Evolutionary conservation across 805 yeast species (phyloP).

Genomic region (Metschnikowia vanudenii): DNA sequence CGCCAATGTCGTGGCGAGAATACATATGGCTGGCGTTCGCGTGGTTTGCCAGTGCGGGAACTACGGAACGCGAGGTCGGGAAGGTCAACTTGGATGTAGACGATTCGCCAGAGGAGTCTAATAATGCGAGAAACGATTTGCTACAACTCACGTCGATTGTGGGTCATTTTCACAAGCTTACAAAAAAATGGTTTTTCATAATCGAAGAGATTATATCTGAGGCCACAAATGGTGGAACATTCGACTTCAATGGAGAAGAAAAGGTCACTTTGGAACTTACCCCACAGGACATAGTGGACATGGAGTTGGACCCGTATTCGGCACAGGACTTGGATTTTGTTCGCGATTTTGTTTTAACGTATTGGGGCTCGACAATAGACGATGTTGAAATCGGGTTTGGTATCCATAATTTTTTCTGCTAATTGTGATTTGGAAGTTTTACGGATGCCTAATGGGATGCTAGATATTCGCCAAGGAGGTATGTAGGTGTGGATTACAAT

Average conservation of each 20-base stretch:
- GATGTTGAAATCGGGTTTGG: slow-evolving; percentile 37
- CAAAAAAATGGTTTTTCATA: slow-evolving; percentile 37
- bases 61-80: slow-evolving; percentile 26
- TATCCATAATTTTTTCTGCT: slow-evolving; percentile 32
- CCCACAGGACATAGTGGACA: slow-evolving; percentile 40
- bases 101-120: slow-evolving; percentile 6
- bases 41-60: slow-evolving; percentile 91
- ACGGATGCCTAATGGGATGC: too few relatives aligned
- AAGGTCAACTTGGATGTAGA: slow-evolving; percentile 6
- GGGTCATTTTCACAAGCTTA: slow-evolving; percentile 40
- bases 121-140: slow-evolving; percentile 5
- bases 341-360: slow-evolving; percentile 32
- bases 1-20: slow-evolving; percentile 54
- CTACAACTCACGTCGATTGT: slow-evolving; percentile 27
- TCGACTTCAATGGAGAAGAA: neutral
- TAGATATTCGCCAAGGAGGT: too few relatives aligned
- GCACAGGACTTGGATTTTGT: slow-evolving; percentile 37
- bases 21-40: slow-evolving; percentile 66
- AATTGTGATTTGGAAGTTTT: neutral
- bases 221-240: slow-evolving; percentile 20
- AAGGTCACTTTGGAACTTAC: slow-evolving; percentile 32
- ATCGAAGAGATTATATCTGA: slow-evolving; percentile 37
- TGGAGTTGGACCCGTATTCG: slow-evolving; percentile 46
- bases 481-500: too few relatives aligned
- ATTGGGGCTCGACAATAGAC: slow-evolving; percentile 32